Evolutionary conservation across 306 rosid genomes (phyloP).

Genomic region (Benincasa hispida): DNA sequence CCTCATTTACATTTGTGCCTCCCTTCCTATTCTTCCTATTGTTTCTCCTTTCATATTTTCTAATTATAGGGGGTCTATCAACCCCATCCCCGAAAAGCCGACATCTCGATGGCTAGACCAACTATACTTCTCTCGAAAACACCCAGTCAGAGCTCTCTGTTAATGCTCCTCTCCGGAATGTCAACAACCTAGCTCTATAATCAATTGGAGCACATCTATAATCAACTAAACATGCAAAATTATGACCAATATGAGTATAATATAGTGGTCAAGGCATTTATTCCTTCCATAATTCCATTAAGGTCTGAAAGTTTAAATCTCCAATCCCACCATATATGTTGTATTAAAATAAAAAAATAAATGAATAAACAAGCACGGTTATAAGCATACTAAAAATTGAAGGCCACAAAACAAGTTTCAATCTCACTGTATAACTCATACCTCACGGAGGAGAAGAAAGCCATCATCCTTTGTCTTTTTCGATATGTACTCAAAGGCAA

Average conservation of each 20-base stretch:
- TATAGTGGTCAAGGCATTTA: background rate
- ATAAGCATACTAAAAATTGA: background rate
- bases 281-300: background rate
- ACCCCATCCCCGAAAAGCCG: no score
- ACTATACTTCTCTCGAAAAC: no score
- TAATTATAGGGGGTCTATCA: no score
- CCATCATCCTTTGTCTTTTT: slow-evolving; percentile 19
- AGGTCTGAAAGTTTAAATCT: background rate
- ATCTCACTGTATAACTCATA: slow-evolving; percentile 4
- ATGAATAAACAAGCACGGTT: background rate
- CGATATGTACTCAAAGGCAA: slow-evolving; percentile 20
- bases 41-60: no score
- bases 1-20: no score
- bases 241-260: background rate
- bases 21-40: no score
- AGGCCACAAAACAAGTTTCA: background rate
- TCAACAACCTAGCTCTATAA: no score
- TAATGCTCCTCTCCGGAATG: no score
- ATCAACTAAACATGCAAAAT: background rate
- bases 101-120: no score
- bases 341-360: background rate
- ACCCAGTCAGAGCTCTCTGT: no score
- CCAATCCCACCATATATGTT: background rate
- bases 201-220: no score
- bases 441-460: slow-evolving; percentile 22